Evolutionary conservation across 176 grass and related monocot genomes (phyloP), one percentile per base, ranked within the genome.

Genomic region (Hordeum marinum): DNA sequence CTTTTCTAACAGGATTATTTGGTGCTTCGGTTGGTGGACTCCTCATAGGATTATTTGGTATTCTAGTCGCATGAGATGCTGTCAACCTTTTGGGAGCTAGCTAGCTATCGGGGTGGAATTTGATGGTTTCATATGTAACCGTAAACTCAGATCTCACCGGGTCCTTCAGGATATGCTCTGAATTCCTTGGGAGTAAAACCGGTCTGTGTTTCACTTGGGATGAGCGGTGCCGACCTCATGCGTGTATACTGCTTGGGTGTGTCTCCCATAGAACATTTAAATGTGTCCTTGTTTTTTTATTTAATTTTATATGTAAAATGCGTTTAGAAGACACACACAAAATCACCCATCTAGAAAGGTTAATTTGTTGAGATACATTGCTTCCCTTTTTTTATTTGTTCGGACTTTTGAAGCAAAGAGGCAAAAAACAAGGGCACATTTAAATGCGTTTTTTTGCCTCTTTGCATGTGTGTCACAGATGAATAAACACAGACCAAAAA

Each of bases 131-230:
- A 79, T 70, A 67, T 72, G 23, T 42, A 72, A 55, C 63, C 72
- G 23, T 41, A 73, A 65, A 75, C 64, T 10, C 34, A 31, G 45
- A 89, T 80, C 68, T 65, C 76, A 35, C 25, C 87, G 58, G 24
- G 74, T 79, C 67, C 54, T 25, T 15, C 63, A 63, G 71, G 78
- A 82, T 77, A 37, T 24, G 69, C 31, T 68, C 26, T 36, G 31
- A 69, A 80, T 46, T 46, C 46, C 65, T 68, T 63, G 41, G 52
- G 82, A 80, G 68, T 75, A 69, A 43, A 84, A 60, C 25, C 35
- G 24, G 36, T 15, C 24, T 24, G 6, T 80, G 59, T 70, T 89
- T 84, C 59, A 46, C 82, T 89, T 89, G 59, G 66, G 9, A 15
- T 43, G 17, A 83, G 15, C 39, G 63, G 20, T 50, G 36, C 11